Evolutionary conservation across 2,329 filamentous ascomycete species (phyloP).

Genomic region (Ceratocystis ficicola): DNA sequence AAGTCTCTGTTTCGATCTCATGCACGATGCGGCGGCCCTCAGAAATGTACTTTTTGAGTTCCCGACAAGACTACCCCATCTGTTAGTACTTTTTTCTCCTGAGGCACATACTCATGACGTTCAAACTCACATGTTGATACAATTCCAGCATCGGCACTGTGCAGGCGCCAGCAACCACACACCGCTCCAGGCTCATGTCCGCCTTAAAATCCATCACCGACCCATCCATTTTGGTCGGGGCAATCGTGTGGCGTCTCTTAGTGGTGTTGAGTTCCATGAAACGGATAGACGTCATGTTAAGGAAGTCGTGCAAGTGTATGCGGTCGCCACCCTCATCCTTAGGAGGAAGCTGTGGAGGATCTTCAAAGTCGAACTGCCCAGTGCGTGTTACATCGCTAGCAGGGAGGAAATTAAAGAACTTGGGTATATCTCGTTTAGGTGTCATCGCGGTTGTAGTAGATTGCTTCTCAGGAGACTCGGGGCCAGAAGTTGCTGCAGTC

Average conservation of each 20-base stretch:
- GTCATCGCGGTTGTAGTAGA: slow-evolving; percentile 42
- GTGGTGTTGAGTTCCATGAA: slow-evolving; percentile 99
- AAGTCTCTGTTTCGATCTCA: slow-evolving; percentile 79
- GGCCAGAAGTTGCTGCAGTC: slow-evolving; percentile 30
- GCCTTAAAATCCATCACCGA: slow-evolving; percentile 35
- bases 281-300: slow-evolving; percentile 89
- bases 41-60: slow-evolving; percentile 92
- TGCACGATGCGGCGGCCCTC: slow-evolving; percentile 82
- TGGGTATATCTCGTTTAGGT: slow-evolving; percentile 15
- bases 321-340: slow-evolving; percentile 40
- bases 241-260: slow-evolving; percentile 75
- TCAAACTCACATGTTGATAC: slow-evolving; percentile 47
- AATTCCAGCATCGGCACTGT: slow-evolving; percentile 87
- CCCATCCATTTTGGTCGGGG: slow-evolving; percentile 39
- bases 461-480: slow-evolving; percentile 32
- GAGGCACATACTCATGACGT: background rate
- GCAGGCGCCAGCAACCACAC: slow-evolving; percentile 78
- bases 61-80: slow-evolving; percentile 64
- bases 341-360: slow-evolving; percentile 27
- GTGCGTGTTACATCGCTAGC: slow-evolving; percentile 26
- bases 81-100: slow-evolving; percentile 9
- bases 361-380: slow-evolving; percentile 31
- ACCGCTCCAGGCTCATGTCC: slow-evolving; percentile 55
- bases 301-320: slow-evolving; percentile 80
- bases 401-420: slow-evolving; percentile 12